Conservation (phyloP, 345 rosid genomes). For the Euphorbia lathyris region DNA sequence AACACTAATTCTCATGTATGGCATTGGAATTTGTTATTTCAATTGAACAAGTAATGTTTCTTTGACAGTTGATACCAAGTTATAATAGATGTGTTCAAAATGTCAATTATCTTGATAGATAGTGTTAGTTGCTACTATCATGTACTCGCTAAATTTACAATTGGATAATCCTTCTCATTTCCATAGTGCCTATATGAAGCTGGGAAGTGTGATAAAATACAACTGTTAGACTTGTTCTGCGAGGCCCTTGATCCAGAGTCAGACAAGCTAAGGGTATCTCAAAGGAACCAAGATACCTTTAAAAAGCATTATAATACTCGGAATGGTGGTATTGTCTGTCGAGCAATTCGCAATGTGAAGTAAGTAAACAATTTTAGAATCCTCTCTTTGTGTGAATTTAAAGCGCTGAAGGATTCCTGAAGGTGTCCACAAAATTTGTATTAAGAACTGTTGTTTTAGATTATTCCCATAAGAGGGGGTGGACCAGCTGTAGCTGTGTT, state of each 20-base stretch:
- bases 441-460: neutral
- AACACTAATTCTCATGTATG: neutral
- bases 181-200: conserved; percentile 76
- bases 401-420: neutral
- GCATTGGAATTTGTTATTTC: neutral
- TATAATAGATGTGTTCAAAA: neutral
- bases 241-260: conserved; percentile 81
- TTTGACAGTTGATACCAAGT: neutral
- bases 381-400: neutral
- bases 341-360: conserved; percentile 62
- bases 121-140: conserved; percentile 1
- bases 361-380: conserved; percentile 31
- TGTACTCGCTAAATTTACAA: conserved; percentile 11
- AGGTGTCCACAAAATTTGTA: neutral
- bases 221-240: conserved; percentile 70
- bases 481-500: neutral
- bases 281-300: conserved; percentile 5
- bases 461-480: neutral
- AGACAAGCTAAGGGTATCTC: conserved; percentile 31
- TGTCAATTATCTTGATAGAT: neutral
- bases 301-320: conserved; percentile 21
- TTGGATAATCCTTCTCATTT: conserved; percentile 17
- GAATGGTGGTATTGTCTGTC: conserved; percentile 40
- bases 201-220: conserved; percentile 55
- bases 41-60: neutral